Evolutionary conservation across 345 rosid species (phyloP).

Genomic region (Atalantia buxifolia): DNA sequence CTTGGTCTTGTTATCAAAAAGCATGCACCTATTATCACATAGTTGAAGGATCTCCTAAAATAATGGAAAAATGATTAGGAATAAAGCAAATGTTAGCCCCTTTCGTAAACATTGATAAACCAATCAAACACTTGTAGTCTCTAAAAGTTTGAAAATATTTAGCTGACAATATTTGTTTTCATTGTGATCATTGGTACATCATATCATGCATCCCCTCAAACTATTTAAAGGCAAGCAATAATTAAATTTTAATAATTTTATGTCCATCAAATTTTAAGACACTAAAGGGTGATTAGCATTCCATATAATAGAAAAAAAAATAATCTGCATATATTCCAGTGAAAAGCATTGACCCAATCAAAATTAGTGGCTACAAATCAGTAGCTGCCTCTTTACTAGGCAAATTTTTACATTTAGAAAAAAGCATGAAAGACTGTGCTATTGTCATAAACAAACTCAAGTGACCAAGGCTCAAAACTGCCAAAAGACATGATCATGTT

Average conservation of each 20-base stretch:
- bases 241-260: background rate
- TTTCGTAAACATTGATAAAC: background rate
- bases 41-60: constrained; percentile 57
- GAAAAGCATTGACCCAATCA: background rate
- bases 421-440: background rate
- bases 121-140: background rate
- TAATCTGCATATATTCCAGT: background rate
- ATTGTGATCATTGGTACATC: background rate
- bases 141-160: background rate
- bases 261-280: too few species aligned
- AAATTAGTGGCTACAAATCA: background rate
- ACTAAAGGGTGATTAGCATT: too few species aligned
- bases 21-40: constrained; percentile 54
- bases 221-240: background rate
- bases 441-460: background rate
- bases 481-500: background rate
- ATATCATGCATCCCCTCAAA: too few species aligned
- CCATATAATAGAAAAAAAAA: too few species aligned
- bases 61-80: background rate
- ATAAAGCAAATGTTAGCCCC: background rate
- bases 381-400: background rate
- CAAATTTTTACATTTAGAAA: background rate
- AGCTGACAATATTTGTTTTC: background rate
- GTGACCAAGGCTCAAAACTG: background rate
- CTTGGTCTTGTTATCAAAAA: constrained; percentile 81